Evolutionary conservation across 2,329 filamentous ascomycete genomes (phyloP), one percentile per base, ranked within the genome.

Genomic region (Penicillium sp.): DNA sequence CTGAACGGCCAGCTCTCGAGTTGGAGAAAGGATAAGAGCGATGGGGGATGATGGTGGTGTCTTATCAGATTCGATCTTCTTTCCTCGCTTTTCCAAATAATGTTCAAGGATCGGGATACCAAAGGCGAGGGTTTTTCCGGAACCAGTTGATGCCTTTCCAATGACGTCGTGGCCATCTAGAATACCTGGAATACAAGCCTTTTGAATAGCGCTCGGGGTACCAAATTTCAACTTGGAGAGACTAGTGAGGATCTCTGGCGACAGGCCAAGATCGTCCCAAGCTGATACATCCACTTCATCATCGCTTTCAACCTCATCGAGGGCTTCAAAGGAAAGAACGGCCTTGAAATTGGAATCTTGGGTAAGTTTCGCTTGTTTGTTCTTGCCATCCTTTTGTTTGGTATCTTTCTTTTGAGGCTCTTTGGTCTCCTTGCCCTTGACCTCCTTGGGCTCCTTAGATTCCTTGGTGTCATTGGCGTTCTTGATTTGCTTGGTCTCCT

Each of bases 61-160:
- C 23, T 77, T 73, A 51, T 75, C 67, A 11, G 77, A 73, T 18
- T 72, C 72, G 22, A 73, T 72, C 14, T 65, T 64, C 44, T 64
- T 61, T 3, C 60, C 61, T 51, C 71, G 73, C 53, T 69, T 69
- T 56, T 83, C 82, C 6, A 99, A 75, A 80, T 88, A 97, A 53
- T 83, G 82, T 73, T 99, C 92, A 9, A 97, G 79, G 53, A 99
- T 94, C 0, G 94, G 94, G 59, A 99, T 92, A 1, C 89, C 91
- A 73, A 96, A 99, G 0, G 94, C 93, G 43, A 99, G 79, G 0
- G 94, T 99, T 76, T 99, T 99, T 65, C 94, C 94, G 14, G 94
- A 97, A 62, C 94, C 94, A 0, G 94, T 99, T 11, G 93, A 89
- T 2, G 94, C 94, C 76, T 99, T 99, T 41, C 94, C 94, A 60